Evolutionary conservation across 2,329 filamentous ascomycete species (phyloP).

Genomic region (Fusarium sp.): DNA sequence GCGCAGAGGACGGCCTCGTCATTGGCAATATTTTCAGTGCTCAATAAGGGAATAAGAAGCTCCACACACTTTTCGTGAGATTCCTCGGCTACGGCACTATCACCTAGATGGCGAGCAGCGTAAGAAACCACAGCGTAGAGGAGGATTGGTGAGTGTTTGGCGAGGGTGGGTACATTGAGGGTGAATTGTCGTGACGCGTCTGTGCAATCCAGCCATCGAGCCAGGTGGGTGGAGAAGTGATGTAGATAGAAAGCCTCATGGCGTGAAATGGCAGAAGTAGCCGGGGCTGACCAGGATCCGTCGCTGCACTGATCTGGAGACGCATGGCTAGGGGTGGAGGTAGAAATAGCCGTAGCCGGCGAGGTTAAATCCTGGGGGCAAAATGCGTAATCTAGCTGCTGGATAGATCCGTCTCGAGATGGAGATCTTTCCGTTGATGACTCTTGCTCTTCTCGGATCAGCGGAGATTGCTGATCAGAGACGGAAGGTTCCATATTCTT

Average conservation of each 20-base stretch:
- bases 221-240: conserved; percentile 28
- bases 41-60: conserved; percentile 14
- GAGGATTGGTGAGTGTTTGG: conserved; percentile 7
- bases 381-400: not conserved
- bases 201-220: conserved; percentile 37
- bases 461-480: not conserved
- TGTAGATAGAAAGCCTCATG: conserved; percentile 26
- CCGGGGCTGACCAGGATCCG: not conserved
- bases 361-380: not conserved
- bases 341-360: not conserved
- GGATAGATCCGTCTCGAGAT: not conserved
- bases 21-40: conserved; percentile 5
- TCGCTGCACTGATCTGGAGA: not conserved
- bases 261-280: not conserved
- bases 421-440: not conserved
- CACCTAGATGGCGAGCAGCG: conserved; percentile 10
- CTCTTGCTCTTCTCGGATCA: not conserved
- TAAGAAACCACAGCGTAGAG: conserved; percentile 7
- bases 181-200: conserved; percentile 36
- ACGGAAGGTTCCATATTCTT: not conserved
- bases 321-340: not conserved
- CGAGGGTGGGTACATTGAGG: conserved; percentile 24
- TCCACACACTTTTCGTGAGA: conserved; percentile 10
- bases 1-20: conserved; percentile 13
- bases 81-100: not conserved